These are phyloP conservation scores for Tolypocladium inflatum DNA, from an alignment of 2,329 filamentous ascomycete species.

Conservation along the genomic window DNA sequence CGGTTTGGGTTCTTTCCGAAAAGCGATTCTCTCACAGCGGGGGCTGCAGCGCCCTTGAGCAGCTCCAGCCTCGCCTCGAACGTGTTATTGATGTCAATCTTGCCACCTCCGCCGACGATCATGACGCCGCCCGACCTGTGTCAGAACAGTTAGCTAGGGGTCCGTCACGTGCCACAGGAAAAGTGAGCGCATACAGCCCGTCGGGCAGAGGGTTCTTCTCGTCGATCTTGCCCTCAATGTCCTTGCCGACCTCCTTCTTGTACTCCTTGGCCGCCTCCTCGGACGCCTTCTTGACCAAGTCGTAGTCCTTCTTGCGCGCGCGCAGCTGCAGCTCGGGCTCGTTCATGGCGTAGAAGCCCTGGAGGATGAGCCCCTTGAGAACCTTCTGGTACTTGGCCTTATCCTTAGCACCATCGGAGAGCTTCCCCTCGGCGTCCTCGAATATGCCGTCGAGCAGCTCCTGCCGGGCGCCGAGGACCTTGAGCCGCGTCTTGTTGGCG, in stretches of 20 bases:
- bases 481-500: constrained; percentile 89
- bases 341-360: constrained; percentile 80
- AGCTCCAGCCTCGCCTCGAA: constrained; percentile 84
- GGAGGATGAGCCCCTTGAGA: constrained; percentile 73
- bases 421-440: constrained; percentile 64
- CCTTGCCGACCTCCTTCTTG: constrained; percentile 65
- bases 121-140: constrained; percentile 71
- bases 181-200: constrained; percentile 59
- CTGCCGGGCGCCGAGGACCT: constrained; percentile 79
- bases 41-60: constrained; percentile 76
- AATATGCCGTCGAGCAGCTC: constrained; percentile 87
- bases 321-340: constrained; percentile 70
- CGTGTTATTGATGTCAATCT: constrained; percentile 98
- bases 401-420: constrained; percentile 56
- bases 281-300: constrained; percentile 66
- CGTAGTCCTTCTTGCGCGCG: constrained; percentile 71
- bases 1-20: constrained; percentile 95
- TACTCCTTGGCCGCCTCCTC: constrained; percentile 72
- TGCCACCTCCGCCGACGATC: constrained; percentile 74
- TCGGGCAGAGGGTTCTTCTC: constrained; percentile 73
- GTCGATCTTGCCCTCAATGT: constrained; percentile 62
- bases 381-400: constrained; percentile 64
- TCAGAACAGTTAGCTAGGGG: constrained; percentile 12
- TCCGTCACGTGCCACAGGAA: neutral
- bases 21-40: constrained; percentile 72